A percentile compares a stretch with the other conserved stretches of the same genome.
Evolutionary conservation across 345 rosid species (phyloP).

Genomic region (Mangifera indica): DNA sequence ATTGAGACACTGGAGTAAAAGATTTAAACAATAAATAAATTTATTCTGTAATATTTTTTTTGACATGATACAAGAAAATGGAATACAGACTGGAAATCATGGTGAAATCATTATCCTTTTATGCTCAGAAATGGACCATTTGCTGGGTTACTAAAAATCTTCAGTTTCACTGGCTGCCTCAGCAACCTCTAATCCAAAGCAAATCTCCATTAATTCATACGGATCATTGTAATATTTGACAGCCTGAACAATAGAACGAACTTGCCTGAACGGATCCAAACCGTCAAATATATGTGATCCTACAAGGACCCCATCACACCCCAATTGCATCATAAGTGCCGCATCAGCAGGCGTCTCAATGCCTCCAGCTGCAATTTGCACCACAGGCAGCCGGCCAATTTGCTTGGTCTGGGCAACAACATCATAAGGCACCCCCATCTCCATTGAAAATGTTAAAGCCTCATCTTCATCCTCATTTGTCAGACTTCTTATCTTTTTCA

Average conservation of each 20-base stretch:
- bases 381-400: conserved; percentile 37
- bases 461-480: conserved; percentile 49
- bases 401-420: conserved; percentile 37
- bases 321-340: conserved; percentile 44
- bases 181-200: conserved; percentile 27
- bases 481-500: conserved; percentile 42
- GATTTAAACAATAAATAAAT: background rate
- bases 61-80: no score
- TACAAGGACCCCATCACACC: conserved; percentile 40
- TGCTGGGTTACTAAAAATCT: background rate
- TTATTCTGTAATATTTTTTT: no score
- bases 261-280: conserved; percentile 27
- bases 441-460: conserved; percentile 31
- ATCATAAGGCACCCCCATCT: conserved; percentile 35
- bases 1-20: background rate
- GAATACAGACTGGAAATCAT: background rate
- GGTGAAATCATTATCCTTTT: background rate
- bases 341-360: conserved; percentile 43
- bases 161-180: background rate
- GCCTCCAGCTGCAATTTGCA: conserved; percentile 43
- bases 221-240: conserved; percentile 40
- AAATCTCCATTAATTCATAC: conserved; percentile 27
- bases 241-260: conserved; percentile 36
- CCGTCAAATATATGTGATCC: conserved; percentile 33
- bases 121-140: background rate